These are phyloP conservation scores for Nakazawaea ambrosiae DNA, from an alignment of 805 yeast species.

Conservation along the genomic window DNA sequence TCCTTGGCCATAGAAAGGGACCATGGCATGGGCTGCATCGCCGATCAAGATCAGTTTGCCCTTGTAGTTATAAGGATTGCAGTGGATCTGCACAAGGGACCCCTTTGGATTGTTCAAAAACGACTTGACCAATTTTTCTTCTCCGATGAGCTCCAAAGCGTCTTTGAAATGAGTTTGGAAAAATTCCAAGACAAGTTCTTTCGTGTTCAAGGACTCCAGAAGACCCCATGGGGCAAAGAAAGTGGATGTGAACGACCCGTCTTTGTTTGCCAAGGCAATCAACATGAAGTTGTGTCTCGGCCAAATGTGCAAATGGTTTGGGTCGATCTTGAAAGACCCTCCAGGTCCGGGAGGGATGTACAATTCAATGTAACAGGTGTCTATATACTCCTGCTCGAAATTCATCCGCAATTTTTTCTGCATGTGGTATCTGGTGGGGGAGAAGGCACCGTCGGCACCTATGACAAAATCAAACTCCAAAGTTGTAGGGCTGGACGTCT, in stretches of 20 bases:
- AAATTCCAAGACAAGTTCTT: constrained; percentile 36
- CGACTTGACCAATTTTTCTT: constrained; percentile 39
- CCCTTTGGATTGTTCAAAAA: constrained; percentile 64
- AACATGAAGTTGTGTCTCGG: constrained; percentile 83
- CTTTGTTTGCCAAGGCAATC: constrained; percentile 79
- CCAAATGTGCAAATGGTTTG: constrained; percentile 88
- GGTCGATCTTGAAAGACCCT: constrained; percentile 44
- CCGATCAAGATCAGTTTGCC: constrained; percentile 70
- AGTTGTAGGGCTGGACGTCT: constrained; percentile 2
- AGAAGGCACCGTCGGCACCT: constrained; percentile 85
- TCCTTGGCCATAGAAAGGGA: constrained; percentile 97
- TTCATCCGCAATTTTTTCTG: constrained; percentile 65
- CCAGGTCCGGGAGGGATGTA: constrained; percentile 54
- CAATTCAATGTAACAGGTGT: constrained; percentile 77
- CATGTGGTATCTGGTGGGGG: constrained; percentile 62
- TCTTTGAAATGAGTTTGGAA: constrained; percentile 64
- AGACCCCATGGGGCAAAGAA: constrained; percentile 76
- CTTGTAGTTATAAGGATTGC: constrained; percentile 59
- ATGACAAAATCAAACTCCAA: constrained; percentile 49
- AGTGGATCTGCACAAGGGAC: constrained; percentile 64
- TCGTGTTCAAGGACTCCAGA: constrained; percentile 44
- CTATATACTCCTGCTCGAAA: constrained; percentile 69
- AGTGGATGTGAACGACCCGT: constrained; percentile 85
- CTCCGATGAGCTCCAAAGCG: constrained; percentile 64
- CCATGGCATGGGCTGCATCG: constrained; percentile 96